Conservation (phyloP, 179 eudicot species). For the Patellifolia procumbens region DNA sequence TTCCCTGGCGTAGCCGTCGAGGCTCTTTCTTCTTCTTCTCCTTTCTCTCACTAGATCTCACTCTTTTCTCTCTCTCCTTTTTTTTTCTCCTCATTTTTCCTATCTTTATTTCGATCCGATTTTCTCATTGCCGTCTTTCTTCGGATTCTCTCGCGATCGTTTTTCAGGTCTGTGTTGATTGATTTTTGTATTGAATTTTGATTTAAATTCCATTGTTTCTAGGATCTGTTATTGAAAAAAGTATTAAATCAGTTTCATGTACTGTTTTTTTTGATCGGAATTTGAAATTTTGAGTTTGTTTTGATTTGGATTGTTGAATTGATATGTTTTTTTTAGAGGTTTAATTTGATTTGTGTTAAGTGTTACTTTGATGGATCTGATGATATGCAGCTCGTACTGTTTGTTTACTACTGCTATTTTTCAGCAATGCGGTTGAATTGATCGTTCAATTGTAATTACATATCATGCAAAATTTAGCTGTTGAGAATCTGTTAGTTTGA, state of each 20-base stretch:
- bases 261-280: background rate
- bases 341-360: conserved; percentile 11
- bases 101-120: conserved; percentile 14
- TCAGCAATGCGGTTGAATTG: conserved; percentile 1
- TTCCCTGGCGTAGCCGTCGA: conserved; percentile 26
- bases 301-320: background rate
- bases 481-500: conserved; percentile 5
- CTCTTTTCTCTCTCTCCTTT: background rate
- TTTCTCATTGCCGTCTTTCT: conserved; percentile 1
- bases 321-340: background rate
- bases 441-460: background rate
- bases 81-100: background rate
- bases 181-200: background rate
- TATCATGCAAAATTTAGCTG: background rate
- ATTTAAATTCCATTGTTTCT: background rate
- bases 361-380: conserved; percentile 32
- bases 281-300: background rate
- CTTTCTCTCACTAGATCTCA: conserved; percentile 28
- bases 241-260: background rate
- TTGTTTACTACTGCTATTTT: background rate
- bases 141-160: conserved; percentile 18
- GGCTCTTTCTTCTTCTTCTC: conserved; percentile 17
- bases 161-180: conserved; percentile 18
- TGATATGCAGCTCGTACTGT: background rate
- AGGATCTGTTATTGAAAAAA: conserved; percentile 9